Percentiles rank a stretch among this genome's conserved stretches.
Evolutionary conservation across 768 basidiomycete species (phyloP).

Genomic region (Chalciporus chontae): DNA sequence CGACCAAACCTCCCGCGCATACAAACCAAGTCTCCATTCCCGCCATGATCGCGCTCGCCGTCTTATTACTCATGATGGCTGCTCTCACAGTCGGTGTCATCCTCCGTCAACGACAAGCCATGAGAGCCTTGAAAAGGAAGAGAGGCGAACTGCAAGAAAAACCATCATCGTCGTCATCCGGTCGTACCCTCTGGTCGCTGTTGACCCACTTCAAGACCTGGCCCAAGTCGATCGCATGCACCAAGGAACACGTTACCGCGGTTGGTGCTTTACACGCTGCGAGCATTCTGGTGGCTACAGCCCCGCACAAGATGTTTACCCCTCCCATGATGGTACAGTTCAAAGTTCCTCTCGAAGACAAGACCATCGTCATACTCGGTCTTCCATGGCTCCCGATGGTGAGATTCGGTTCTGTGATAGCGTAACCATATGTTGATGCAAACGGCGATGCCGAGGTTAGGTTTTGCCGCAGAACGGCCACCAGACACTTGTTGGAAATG

Average conservation of each 20-base stretch:
- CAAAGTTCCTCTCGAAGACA: constrained; percentile 14
- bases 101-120: constrained; percentile 15
- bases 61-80: constrained; percentile 19
- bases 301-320: constrained; percentile 20
- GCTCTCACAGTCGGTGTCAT: constrained; percentile 17
- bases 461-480: not conserved
- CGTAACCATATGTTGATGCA: too few species aligned
- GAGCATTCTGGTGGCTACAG: constrained; percentile 23
- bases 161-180: not conserved
- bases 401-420: not conserved
- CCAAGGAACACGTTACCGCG: constrained; percentile 7
- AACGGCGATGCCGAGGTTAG: not conserved
- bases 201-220: constrained; percentile 1
- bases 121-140: not conserved
- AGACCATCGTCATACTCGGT: constrained; percentile 23
- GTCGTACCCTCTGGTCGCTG: not conserved
- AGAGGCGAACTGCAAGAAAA: not conserved
- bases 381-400: constrained; percentile 10
- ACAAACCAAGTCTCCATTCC: constrained; percentile 9
- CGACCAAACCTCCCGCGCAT: constrained; percentile 2
- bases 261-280: constrained; percentile 24
- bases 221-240: not conserved
- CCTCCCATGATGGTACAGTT: constrained; percentile 23
- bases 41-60: constrained; percentile 17
- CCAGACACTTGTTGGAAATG: not conserved